Conservation (phyloP, 352 stramenopile genomes). For the Pythium scleroteichum region DNA sequence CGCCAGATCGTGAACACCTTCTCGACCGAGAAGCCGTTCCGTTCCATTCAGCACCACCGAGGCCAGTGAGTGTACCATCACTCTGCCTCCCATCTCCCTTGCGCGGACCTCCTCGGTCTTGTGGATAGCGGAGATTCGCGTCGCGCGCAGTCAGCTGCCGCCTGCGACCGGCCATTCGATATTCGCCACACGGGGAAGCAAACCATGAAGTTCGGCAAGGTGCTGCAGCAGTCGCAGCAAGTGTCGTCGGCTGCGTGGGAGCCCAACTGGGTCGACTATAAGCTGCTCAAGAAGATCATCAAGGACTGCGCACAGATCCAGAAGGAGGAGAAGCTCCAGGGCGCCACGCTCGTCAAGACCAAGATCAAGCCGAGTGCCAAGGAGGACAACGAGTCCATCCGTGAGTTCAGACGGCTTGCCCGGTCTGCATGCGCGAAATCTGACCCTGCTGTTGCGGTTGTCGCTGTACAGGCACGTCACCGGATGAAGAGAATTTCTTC, state of each 20-base stretch:
- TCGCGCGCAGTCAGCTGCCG: background rate
- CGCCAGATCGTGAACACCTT: too few species aligned
- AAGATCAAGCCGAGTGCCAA: slow-evolving; percentile 81
- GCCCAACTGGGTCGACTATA: slow-evolving; percentile 85
- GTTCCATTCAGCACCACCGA: slow-evolving; percentile 1
- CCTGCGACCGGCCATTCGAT: slow-evolving; percentile 1
- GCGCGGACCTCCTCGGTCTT: background rate
- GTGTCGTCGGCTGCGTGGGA: slow-evolving; percentile 80
- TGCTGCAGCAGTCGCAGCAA: slow-evolving; percentile 85
- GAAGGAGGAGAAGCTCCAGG: slow-evolving; percentile 84
- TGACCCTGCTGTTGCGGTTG: background rate
- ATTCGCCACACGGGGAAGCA: background rate
- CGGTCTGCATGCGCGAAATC: background rate
- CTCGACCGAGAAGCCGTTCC: background rate
- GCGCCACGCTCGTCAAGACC: slow-evolving; percentile 68
- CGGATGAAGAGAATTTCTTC: slow-evolving; percentile 89
- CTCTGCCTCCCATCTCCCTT: slow-evolving; percentile 2
- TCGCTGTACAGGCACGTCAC: slow-evolving; percentile 57
- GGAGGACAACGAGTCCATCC: slow-evolving; percentile 87
- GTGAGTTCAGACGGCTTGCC: slow-evolving; percentile 36
- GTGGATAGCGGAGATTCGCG: background rate
- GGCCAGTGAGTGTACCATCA: background rate
- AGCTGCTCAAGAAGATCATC: slow-evolving; percentile 89
- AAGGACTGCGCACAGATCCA: slow-evolving; percentile 89
- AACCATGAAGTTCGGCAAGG: slow-evolving; percentile 88